A percentile compares a stretch with the other conserved stretches of the same genome.
These are phyloP conservation scores for Angomonas deanei DNA, from an alignment of 208 protist genomes.

Conservation along the genomic window DNA sequence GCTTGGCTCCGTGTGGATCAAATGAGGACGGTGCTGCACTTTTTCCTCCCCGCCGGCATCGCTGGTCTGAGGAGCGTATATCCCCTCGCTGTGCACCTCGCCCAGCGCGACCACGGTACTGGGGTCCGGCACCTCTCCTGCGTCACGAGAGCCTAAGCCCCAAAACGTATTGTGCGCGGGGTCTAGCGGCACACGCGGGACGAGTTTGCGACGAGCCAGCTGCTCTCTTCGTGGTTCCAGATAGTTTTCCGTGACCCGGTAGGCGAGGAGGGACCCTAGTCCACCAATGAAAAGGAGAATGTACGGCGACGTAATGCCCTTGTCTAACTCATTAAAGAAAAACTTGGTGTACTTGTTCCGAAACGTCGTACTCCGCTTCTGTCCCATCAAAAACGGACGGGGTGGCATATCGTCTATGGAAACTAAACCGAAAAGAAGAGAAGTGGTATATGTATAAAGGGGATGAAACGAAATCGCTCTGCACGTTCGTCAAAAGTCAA, in stretches of 20 bases:
- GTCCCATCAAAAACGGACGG: slow-evolving; percentile 17
- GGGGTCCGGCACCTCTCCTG: neutral
- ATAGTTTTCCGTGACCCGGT: slow-evolving; percentile 53
- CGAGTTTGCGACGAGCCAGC: slow-evolving; percentile 28
- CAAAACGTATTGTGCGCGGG: slow-evolving; percentile 74
- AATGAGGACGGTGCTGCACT: slow-evolving; percentile 57
- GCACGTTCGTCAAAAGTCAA: neutral
- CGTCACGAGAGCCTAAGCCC: slow-evolving; percentile 28
- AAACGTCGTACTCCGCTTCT: slow-evolving; percentile 15
- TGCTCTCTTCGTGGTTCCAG: slow-evolving; percentile 43
- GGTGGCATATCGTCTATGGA: neutral
- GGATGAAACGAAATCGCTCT: slow-evolving; percentile 4
- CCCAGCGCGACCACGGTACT: neutral
- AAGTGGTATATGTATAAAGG: neutral
- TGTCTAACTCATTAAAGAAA: slow-evolving; percentile 84
- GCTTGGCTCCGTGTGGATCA: slow-evolving; percentile 67
- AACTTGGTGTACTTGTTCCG: slow-evolving; percentile 60
- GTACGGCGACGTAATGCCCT: slow-evolving; percentile 65
- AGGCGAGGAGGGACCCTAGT: slow-evolving; percentile 47
- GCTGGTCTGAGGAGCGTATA: slow-evolving; percentile 28
- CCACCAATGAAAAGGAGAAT: slow-evolving; percentile 44
- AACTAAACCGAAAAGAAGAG: neutral
- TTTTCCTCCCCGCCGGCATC: slow-evolving; percentile 36
- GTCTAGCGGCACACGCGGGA: slow-evolving; percentile 58
- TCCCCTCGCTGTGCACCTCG: slow-evolving; percentile 13